phyloP scores from a whole-genome alignment of 768 basidiomycete genomes.

The Tylopilus sp. region DNA sequence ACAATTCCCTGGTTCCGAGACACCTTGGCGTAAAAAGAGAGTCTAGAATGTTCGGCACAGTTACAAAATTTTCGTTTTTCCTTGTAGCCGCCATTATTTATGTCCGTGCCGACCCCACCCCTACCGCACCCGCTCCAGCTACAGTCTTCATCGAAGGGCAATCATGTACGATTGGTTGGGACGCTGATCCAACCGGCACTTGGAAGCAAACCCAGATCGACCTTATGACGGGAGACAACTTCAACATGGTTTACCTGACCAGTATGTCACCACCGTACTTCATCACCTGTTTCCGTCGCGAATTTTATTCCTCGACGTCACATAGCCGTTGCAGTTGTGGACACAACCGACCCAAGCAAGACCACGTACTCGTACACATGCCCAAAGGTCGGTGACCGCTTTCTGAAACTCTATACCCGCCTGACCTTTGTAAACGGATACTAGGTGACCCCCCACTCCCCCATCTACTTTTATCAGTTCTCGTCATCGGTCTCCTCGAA shows the following conservation, averaged over 20 bases:
- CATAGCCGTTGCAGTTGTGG: conserved; percentile 60
- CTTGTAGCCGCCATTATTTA: conserved; percentile 28
- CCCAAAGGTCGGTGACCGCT: conserved; percentile 50
- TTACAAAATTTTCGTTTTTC: conserved; percentile 8
- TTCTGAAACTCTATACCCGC: not conserved
- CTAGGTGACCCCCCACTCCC: conserved; percentile 63
- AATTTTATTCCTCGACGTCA: not conserved
- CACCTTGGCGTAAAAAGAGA: conserved; percentile 1
- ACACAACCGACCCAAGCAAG: conserved; percentile 52
- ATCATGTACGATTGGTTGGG: conserved; percentile 58
- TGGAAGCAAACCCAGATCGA: conserved; percentile 77
- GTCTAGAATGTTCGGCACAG: conserved; percentile 17
- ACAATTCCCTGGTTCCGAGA: not conserved
- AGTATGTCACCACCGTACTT: conserved; percentile 44
- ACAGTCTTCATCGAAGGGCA: conserved; percentile 54
- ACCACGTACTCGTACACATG: conserved; percentile 56
- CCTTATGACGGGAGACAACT: conserved; percentile 78
- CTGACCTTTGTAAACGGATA: not conserved
- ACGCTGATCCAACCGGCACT: conserved; percentile 48
- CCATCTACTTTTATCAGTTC: conserved; percentile 84
- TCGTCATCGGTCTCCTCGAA: conserved; percentile 38
- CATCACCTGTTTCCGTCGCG: not conserved
- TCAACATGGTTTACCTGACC: conserved; percentile 61
- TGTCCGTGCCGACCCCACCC: conserved; percentile 56
- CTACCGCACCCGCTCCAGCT: conserved; percentile 58